These are phyloP conservation scores for Rhizopus delemar DNA, from an alignment of 371 early-diverging fungal species.

Conservation along the genomic window DNA sequence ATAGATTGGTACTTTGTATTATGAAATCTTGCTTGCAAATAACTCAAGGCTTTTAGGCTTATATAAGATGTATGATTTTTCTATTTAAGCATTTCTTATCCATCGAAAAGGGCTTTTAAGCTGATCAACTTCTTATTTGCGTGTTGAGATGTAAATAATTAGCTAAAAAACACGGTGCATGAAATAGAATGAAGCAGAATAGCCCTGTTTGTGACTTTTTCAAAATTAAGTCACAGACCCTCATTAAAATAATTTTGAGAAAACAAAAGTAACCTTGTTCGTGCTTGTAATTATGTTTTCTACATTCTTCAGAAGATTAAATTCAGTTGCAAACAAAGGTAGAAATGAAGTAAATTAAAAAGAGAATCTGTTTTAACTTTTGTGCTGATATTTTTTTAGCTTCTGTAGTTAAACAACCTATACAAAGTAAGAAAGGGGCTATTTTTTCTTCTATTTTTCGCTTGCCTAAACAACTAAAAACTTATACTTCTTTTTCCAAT, in stretches of 20 bases:
- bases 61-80: too few species aligned
- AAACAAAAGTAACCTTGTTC: not conserved
- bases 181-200: not conserved
- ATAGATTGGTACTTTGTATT: too few species aligned
- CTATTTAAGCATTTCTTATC: too few species aligned
- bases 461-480: not conserved
- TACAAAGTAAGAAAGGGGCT: constrained; percentile 24
- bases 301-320: constrained; percentile 21
- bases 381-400: constrained; percentile 3
- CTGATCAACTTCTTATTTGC: too few species aligned
- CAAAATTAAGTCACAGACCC: not conserved
- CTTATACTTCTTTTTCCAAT: not conserved
- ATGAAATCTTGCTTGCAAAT: too few species aligned
- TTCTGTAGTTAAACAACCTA: constrained; percentile 18
- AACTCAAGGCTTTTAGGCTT: too few species aligned
- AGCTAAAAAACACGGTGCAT: too few species aligned
- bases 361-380: not conserved
- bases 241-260: not conserved
- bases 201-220: not conserved
- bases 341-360: constrained; percentile 1
- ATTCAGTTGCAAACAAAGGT: constrained; percentile 15
- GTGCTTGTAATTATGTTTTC: constrained; percentile 20
- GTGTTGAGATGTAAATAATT: too few species aligned
- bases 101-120: too few species aligned
- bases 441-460: not conserved